Conservation (phyloP, 139 green algal genomes). For the Auxenochlorella pyrenoidosa region DNA sequence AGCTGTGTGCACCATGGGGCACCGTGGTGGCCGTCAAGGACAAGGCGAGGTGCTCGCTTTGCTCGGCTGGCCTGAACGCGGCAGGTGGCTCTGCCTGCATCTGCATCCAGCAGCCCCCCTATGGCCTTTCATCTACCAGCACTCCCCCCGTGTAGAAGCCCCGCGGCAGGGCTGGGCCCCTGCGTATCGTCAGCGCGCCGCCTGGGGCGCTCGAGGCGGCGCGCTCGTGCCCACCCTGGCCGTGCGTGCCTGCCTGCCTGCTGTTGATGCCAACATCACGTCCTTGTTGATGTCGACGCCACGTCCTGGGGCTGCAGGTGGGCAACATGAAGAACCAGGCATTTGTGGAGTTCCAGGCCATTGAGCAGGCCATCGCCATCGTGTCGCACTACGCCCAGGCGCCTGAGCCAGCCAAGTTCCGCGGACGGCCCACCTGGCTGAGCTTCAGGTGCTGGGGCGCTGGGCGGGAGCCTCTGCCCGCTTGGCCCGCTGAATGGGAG, state of each 20-base stretch:
- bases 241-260: no score
- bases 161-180: no score
- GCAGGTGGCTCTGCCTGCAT: no score
- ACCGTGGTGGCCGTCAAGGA: slow-evolving; percentile 29
- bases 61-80: no score
- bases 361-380: slow-evolving; percentile 68
- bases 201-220: no score
- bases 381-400: slow-evolving; percentile 65
- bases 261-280: no score
- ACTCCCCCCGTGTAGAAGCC: no score
- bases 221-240: no score
- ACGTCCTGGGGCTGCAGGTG: slow-evolving; percentile 19
- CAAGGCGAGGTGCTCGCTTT: background rate
- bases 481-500: background rate
- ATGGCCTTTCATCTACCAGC: no score
- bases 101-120: no score
- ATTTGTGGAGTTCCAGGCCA: slow-evolving; percentile 78
- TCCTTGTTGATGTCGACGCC: no score
- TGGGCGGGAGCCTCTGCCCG: background rate
- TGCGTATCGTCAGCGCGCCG: no score
- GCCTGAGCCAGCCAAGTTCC: slow-evolving; percentile 67
- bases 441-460: background rate
- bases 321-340: slow-evolving; percentile 72
- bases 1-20: slow-evolving; percentile 21
- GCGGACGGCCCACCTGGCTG: slow-evolving; percentile 8